Conservation (phyloP, 2,329 filamentous ascomycete genomes). For the Epichloe uncinata region DNA sequence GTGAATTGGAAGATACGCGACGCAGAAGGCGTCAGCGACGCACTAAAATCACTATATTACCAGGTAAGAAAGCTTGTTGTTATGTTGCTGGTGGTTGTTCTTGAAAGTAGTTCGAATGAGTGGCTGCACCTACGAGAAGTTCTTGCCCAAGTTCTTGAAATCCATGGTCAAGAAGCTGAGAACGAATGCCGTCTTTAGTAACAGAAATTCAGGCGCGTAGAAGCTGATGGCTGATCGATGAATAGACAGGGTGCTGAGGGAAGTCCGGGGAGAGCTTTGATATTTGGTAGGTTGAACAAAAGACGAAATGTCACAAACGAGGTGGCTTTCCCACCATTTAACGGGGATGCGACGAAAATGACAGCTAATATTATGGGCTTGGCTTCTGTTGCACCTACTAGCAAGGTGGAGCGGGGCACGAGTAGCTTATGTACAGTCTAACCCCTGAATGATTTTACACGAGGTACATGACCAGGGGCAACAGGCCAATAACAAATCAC, state of each 20-base stretch:
- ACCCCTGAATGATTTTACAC: too few relatives aligned
- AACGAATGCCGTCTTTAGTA: background rate
- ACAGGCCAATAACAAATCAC: too few relatives aligned
- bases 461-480: too few relatives aligned
- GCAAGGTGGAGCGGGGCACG: too few relatives aligned
- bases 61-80: constrained; percentile 10
- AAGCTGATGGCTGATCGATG: background rate
- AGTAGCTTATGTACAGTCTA: too few relatives aligned
- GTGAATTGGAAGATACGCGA: constrained; percentile 93
- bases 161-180: constrained; percentile 30
- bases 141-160: constrained; percentile 46
- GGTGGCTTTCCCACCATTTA: too few relatives aligned
- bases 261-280: background rate
- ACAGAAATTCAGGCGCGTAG: background rate
- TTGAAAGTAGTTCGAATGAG: background rate
- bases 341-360: too few relatives aligned
- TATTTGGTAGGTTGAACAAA: too few relatives aligned
- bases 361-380: too few relatives aligned
- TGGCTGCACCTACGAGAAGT: constrained; percentile 33
- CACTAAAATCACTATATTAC: constrained; percentile 45
- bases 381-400: too few relatives aligned
- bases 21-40: constrained; percentile 81
- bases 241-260: background rate
- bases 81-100: background rate
- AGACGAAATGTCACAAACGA: too few relatives aligned